Evolutionary conservation across 805 yeast genomes (phyloP).

Genomic region (Ogataea haglerorum): DNA sequence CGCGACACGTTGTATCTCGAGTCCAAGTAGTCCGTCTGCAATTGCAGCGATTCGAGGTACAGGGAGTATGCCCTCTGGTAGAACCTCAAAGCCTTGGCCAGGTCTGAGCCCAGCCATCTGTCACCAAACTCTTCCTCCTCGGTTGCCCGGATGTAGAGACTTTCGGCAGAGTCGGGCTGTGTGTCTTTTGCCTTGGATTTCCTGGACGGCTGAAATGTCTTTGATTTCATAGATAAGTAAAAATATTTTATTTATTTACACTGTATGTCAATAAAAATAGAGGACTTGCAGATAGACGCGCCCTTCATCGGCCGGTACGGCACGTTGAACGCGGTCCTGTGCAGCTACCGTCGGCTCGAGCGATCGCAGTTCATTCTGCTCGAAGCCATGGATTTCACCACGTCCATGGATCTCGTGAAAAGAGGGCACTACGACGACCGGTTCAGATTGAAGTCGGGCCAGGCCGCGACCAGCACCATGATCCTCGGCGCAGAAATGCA

Average conservation of each 20-base stretch:
- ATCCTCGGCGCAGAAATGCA: slow-evolving; percentile 16
- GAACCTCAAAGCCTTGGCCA: slow-evolving; percentile 60
- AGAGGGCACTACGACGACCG: slow-evolving; percentile 2
- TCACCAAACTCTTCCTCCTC: slow-evolving; percentile 73
- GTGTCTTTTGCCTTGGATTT: slow-evolving; percentile 1
- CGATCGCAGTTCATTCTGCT: slow-evolving; percentile 4
- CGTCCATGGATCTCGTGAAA: slow-evolving; percentile 3
- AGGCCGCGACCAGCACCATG: slow-evolving; percentile 2
- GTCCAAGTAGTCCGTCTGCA: slow-evolving; percentile 36
- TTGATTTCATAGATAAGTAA: neutral
- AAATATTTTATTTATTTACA: neutral
- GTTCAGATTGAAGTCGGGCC: slow-evolving; percentile 9
- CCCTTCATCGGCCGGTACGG: neutral
- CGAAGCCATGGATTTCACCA: slow-evolving; percentile 26
- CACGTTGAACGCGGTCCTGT: slow-evolving; percentile 3
- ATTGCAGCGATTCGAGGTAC: slow-evolving; percentile 39
- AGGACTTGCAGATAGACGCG: neutral
- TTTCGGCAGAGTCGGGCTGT: slow-evolving; percentile 45
- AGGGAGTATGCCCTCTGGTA: slow-evolving; percentile 53
- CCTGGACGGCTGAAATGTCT: neutral
- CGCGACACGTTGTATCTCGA: slow-evolving; percentile 58
- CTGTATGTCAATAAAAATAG: neutral
- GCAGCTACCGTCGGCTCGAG: slow-evolving; percentile 1
- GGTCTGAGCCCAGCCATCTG: slow-evolving; percentile 65
- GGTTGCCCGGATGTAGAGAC: slow-evolving; percentile 53